These are phyloP conservation scores for Grosmannia clavigera DNA, from an alignment of 2,329 filamentous ascomycete genomes.

Conservation along the genomic window DNA sequence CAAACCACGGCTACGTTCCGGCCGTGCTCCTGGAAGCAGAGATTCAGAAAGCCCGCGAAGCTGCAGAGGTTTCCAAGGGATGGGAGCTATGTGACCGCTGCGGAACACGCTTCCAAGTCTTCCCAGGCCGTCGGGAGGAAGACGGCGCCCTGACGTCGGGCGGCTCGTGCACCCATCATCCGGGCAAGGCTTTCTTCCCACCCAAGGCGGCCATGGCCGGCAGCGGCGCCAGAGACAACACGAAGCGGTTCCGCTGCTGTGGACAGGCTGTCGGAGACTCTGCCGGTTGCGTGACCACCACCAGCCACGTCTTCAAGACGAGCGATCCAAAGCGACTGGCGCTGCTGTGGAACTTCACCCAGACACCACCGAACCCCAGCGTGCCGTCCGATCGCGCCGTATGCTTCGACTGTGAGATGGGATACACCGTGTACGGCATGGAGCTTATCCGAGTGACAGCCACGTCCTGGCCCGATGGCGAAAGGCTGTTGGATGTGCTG, in stretches of 20 bases:
- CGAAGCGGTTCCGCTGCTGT: conserved; percentile 67
- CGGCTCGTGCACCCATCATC: conserved; percentile 71
- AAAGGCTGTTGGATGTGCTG: conserved; percentile 60
- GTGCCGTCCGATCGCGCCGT: conserved; percentile 49
- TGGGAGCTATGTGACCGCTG: conserved; percentile 90
- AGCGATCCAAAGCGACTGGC: conserved; percentile 66
- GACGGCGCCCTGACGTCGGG: conserved; percentile 67
- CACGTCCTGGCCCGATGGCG: conserved; percentile 71
- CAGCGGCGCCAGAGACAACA: conserved; percentile 42
- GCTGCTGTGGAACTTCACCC: conserved; percentile 62
- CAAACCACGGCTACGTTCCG: conserved; percentile 63
- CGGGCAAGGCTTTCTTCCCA: conserved; percentile 55
- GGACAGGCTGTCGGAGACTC: conserved; percentile 60
- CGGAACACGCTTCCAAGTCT: conserved; percentile 76
- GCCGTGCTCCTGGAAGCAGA: conserved; percentile 51
- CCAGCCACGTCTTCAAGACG: conserved; percentile 80
- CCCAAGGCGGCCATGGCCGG: conserved; percentile 29
- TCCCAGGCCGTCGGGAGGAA: conserved; percentile 66
- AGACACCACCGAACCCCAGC: conserved; percentile 56
- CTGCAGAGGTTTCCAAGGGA: conserved; percentile 53
- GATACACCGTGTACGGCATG: conserved; percentile 77
- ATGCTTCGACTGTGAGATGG: conserved; percentile 95
- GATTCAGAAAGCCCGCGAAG: conserved; percentile 52
- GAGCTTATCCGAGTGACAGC: conserved; percentile 86
- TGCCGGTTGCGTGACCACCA: conserved; percentile 57